These are phyloP conservation scores for Phoma sp. DNA, from an alignment of 2,329 filamentous ascomycete species.

Conservation along the genomic window DNA sequence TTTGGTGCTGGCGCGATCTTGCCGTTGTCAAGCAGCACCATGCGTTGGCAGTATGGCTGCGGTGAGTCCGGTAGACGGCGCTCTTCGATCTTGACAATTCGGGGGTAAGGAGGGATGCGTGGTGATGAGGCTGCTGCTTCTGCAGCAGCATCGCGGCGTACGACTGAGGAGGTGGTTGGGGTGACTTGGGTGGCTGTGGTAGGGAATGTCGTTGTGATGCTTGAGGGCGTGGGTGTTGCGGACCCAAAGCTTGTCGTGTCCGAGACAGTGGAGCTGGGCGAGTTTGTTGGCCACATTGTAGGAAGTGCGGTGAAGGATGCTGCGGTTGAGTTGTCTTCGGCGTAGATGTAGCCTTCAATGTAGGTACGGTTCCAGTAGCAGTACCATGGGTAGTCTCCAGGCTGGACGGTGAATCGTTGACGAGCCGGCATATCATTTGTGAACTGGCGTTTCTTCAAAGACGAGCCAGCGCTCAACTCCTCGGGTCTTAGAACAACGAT, in stretches of 20 bases:
- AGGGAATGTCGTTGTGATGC: conserved; percentile 7
- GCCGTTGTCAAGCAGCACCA: conserved; percentile 64
- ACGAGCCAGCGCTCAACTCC: conserved; percentile 42
- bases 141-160: conserved; percentile 23
- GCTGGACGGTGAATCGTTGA: conserved; percentile 54
- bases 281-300: conserved; percentile 30
- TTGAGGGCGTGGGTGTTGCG: conserved; percentile 18
- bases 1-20: conserved; percentile 48
- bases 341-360: conserved; percentile 72
- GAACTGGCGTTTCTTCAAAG: conserved; percentile 26
- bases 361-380: conserved; percentile 74
- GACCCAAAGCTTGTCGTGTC: conserved; percentile 16
- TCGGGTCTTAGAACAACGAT: conserved; percentile 62
- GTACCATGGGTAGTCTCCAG: conserved; percentile 72
- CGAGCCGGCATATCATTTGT: conserved; percentile 32
- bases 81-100: conserved; percentile 71
- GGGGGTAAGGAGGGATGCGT: conserved; percentile 57
- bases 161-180: conserved; percentile 17
- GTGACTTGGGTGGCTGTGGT: conserved; percentile 12
- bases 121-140: conserved; percentile 28
- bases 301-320: conserved; percentile 41
- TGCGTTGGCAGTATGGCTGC: conserved; percentile 70
- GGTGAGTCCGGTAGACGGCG: conserved; percentile 60
- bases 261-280: conserved; percentile 23
- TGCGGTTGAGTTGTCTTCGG: conserved; percentile 59